Conservation (phyloP, 1,284 basidiomycete genomes). For the Naganishia sp. region DNA sequence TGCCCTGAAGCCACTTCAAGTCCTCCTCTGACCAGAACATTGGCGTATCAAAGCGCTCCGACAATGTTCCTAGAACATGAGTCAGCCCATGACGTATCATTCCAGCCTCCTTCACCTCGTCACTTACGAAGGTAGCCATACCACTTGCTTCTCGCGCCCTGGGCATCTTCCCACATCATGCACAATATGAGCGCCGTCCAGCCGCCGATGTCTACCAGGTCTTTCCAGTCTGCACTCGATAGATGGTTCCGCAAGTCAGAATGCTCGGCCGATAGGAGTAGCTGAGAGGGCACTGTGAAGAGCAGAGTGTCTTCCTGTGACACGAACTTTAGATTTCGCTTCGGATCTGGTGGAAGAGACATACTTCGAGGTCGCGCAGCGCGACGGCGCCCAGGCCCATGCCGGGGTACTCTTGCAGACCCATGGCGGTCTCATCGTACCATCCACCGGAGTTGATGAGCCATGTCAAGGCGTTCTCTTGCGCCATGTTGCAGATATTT, state of each 20-base stretch:
- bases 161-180: slow-evolving; percentile 89
- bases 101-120: neutral
- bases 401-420: slow-evolving; percentile 38
- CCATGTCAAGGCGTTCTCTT: slow-evolving; percentile 37
- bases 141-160: slow-evolving; percentile 66
- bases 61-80: slow-evolving; percentile 58
- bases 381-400: slow-evolving; percentile 54
- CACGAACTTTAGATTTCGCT: neutral
- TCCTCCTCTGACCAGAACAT: slow-evolving; percentile 90
- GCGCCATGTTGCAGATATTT: slow-evolving; percentile 17
- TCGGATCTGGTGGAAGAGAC: neutral
- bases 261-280: slow-evolving; percentile 78
- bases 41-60: slow-evolving; percentile 77
- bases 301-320: slow-evolving; percentile 56
- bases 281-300: slow-evolving; percentile 76
- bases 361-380: slow-evolving; percentile 51
- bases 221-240: slow-evolving; percentile 64
- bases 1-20: slow-evolving; percentile 75
- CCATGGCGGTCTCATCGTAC: slow-evolving; percentile 40
- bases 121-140: slow-evolving; percentile 67
- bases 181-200: slow-evolving; percentile 88
- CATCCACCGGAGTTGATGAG: slow-evolving; percentile 45
- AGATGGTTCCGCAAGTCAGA: slow-evolving; percentile 65
- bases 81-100: neutral
- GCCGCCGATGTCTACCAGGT: slow-evolving; percentile 61